Evolutionary conservation across 1,139 yeast genomes (phyloP), one percentile per base, ranked within the genome.

Genomic region (Hyphopichia fennica): DNA sequence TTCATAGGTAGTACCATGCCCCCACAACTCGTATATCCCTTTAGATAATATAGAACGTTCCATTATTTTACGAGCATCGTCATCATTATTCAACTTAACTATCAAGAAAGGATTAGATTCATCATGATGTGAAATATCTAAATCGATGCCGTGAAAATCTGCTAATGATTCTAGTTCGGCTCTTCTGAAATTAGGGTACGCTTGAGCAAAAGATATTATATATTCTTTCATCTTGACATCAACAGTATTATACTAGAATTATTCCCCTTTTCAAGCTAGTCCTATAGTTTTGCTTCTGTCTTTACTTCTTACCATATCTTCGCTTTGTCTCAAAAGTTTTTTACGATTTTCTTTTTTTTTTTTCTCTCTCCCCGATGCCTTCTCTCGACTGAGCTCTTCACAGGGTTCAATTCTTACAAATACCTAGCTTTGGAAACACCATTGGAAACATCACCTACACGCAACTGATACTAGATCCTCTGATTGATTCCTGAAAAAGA

Each of bases 161-260:
- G 98, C 97, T 39, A 93, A 63, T 0, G 98, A 86, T 56, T 86
- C 90, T 34, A 93, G 67, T 62, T 93, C 99, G 0, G 96, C 88
- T 38, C 65, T 62, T 40, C 99, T 75, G 63, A 93, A 93, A 49
- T 79, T 77, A 42, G 87, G 82, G 58, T 88, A 89, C 39, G 84
- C 79, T 62, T 91, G 97, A 6, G 96, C 96, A 59, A 93, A 75
- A 60, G 85, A 81, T 34, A 93, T 72, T 46, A 93, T 64, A 60
- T 89, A 93, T 45, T 77, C 74, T 62, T 72, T 75, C 80, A 75
- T 75, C 41, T 47, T 48, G 28, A n/a, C n/a, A n/a, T n/a, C n/a
- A 25, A 25, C 30, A 16, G 29, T 25, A 14, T 35, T 30, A 25
- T 37, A 11, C 23, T 20, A 20, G n/a, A n/a, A n/a, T n/a, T n/a